These are phyloP conservation scores for Solanum chaucha DNA, from an alignment of 257 asterid genomes.

Conservation along the genomic window DNA sequence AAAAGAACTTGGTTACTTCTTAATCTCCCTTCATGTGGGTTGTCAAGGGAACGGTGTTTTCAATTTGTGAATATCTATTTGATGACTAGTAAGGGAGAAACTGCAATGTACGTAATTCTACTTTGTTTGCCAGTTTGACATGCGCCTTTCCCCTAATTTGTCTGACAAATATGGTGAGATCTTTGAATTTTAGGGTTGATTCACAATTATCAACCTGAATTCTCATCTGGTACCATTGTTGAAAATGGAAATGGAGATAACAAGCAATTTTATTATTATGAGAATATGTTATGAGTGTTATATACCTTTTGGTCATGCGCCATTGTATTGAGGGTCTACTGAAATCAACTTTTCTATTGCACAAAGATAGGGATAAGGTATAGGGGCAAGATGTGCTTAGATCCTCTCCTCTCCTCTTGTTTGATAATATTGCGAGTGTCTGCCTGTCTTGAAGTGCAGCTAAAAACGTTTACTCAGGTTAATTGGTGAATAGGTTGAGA, in stretches of 20 bases:
- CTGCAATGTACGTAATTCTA: slow-evolving; percentile 15
- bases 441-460: neutral
- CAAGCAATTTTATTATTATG: neutral
- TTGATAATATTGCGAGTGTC: neutral
- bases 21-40: neutral
- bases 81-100: slow-evolving; percentile 9
- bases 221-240: neutral
- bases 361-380: neutral
- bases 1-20: neutral
- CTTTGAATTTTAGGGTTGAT: neutral
- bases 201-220: neutral
- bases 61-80: slow-evolving; percentile 33
- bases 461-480: too few relatives aligned
- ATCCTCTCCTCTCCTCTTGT: neutral
- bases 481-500: neutral
- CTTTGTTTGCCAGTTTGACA: slow-evolving; percentile 2
- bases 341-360: too few relatives aligned
- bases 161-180: neutral
- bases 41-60: slow-evolving; percentile 11
- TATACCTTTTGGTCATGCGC: neutral
- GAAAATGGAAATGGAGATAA: neutral
- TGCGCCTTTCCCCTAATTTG: neutral
- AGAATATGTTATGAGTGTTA: neutral
- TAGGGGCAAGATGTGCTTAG: neutral
- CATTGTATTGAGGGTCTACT: neutral